Evolutionary conservation across 2,329 filamentous ascomycete genomes (phyloP).

Genomic region (Clonostachys solani): DNA sequence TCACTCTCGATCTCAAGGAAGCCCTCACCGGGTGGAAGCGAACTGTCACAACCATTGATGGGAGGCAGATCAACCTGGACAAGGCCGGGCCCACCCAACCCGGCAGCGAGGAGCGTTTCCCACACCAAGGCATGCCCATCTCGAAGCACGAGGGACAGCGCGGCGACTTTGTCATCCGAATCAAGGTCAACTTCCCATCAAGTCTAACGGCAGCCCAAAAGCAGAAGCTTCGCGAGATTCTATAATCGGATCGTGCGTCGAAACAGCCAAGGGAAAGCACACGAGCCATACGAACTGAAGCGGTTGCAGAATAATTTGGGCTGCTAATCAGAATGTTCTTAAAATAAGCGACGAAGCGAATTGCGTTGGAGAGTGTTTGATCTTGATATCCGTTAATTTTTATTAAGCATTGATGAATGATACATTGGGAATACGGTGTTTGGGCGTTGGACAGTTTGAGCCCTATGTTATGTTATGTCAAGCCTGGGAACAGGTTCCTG

Average conservation of each 20-base stretch:
- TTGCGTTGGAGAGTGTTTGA: too few species aligned
- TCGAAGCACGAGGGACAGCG: constrained; percentile 82
- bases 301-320: too few species aligned
- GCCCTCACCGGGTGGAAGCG: constrained; percentile 90
- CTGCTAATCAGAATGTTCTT: too few species aligned
- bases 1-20: constrained; percentile 87
- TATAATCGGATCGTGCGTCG: constrained; percentile 35
- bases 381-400: too few species aligned
- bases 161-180: constrained; percentile 83
- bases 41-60: constrained; percentile 91
- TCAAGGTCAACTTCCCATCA: constrained; percentile 90
- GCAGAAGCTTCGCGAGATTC: constrained; percentile 71
- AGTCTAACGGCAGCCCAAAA: constrained; percentile 76
- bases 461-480: too few species aligned
- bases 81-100: constrained; percentile 83
- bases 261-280: too few species aligned
- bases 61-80: constrained; percentile 75
- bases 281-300: too few species aligned
- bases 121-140: constrained; percentile 87
- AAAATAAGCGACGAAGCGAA: too few species aligned
- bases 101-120: constrained; percentile 76
- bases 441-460: too few species aligned
- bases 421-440: too few species aligned
- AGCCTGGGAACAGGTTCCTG: too few species aligned
- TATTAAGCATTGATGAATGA: too few species aligned